These are phyloP conservation scores for Pestalotiopsis fici DNA, from an alignment of 2,329 filamentous ascomycete species.

Conservation along the genomic window DNA sequence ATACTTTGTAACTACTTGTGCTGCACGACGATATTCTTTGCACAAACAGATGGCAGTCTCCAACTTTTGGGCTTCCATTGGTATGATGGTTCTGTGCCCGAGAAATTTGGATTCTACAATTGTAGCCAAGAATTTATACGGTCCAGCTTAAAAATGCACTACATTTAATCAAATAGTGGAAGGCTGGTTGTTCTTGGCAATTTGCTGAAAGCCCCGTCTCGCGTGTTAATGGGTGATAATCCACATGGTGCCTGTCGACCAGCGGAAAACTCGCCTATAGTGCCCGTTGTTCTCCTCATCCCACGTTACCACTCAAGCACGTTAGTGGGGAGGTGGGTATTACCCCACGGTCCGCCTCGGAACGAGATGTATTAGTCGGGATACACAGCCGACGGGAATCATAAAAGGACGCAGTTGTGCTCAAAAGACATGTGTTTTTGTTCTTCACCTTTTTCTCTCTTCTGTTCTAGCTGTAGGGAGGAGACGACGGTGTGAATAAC, in stretches of 20 bases:
- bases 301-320: not conserved
- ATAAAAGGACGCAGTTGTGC: not conserved
- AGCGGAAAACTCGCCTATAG: not conserved
- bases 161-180: not conserved
- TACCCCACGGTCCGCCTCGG: slow-evolving; percentile 11
- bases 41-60: no score
- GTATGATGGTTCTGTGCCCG: no score
- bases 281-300: slow-evolving; percentile 6
- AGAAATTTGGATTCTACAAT: no score
- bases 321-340: not conserved
- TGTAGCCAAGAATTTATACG: no score
- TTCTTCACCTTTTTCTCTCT: not conserved
- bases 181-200: not conserved
- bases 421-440: not conserved
- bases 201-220: not conserved
- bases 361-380: slow-evolving; percentile 2
- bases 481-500: not conserved
- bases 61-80: no score
- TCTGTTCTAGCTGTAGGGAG: not conserved
- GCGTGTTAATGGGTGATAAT: not conserved
- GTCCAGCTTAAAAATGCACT: no score
- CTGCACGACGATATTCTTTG: no score
- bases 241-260: not conserved
- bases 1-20: no score
- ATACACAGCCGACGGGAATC: not conserved